These are phyloP conservation scores for Nemania diffusa DNA, from an alignment of 2,329 filamentous ascomycete species.

Conservation along the genomic window DNA sequence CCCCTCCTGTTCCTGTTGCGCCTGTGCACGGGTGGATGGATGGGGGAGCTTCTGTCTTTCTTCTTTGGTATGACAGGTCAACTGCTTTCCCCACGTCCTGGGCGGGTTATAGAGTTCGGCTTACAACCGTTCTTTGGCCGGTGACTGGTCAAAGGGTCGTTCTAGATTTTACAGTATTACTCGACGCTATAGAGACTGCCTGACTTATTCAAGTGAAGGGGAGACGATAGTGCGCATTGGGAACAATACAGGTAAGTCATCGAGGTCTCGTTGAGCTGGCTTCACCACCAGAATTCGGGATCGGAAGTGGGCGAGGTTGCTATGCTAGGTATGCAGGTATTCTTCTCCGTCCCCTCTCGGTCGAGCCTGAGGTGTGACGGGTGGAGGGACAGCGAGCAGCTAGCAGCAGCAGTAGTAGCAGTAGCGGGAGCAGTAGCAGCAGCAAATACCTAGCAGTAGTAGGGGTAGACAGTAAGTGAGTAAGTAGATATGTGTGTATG, in stretches of 20 bases:
- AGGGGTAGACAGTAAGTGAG: not conserved
- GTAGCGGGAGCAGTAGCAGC: slow-evolving; percentile 16
- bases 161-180: slow-evolving; percentile 32
- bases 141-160: slow-evolving; percentile 39
- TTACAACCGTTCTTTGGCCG: slow-evolving; percentile 45
- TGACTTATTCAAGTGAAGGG: slow-evolving; percentile 14
- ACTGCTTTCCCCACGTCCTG: slow-evolving; percentile 47
- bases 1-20: slow-evolving; percentile 35
- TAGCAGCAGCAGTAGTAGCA: not conserved
- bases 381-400: slow-evolving; percentile 18
- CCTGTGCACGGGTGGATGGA: slow-evolving; percentile 35
- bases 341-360: slow-evolving; percentile 37
- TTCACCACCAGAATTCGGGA: slow-evolving; percentile 24
- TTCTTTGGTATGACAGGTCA: slow-evolving; percentile 44
- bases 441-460: slow-evolving; percentile 1
- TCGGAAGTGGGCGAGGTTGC: slow-evolving; percentile 32
- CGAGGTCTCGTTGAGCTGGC: slow-evolving; percentile 15
- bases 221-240: slow-evolving; percentile 8
- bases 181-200: slow-evolving; percentile 17
- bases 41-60: slow-evolving; percentile 38
- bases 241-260: not conserved
- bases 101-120: slow-evolving; percentile 42
- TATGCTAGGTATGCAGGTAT: slow-evolving; percentile 22
- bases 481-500: too few relatives aligned
- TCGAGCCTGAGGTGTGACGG: slow-evolving; percentile 39